These are phyloP conservation scores for Candolleomyces efflorescens DNA, from an alignment of 768 basidiomycete genomes.

Conservation along the genomic window DNA sequence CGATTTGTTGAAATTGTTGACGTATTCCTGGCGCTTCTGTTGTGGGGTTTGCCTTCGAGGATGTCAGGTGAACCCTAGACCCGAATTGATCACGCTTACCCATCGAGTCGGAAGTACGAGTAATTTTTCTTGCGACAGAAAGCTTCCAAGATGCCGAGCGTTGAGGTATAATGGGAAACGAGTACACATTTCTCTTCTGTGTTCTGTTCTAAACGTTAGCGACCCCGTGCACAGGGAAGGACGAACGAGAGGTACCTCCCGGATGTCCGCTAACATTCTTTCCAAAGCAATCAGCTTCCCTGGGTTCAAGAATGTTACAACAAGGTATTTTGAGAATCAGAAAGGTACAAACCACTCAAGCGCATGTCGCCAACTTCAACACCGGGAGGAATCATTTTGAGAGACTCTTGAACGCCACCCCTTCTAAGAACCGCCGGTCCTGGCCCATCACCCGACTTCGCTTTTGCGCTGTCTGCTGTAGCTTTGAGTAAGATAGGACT, in stretches of 20 bases:
- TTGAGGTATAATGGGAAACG: constrained; percentile 95
- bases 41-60: constrained; percentile 65
- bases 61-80: neutral
- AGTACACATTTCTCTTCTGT: constrained; percentile 94
- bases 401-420: constrained; percentile 54
- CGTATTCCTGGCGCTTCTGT: constrained; percentile 78
- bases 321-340: neutral
- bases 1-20: constrained; percentile 84
- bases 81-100: constrained; percentile 38
- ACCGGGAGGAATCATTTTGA: constrained; percentile 54
- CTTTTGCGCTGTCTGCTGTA: constrained; percentile 60
- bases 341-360: constrained; percentile 63
- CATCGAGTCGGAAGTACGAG: constrained; percentile 83
- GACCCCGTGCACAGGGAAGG: neutral
- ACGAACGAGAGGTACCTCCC: constrained; percentile 38
- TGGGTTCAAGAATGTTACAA: constrained; percentile 23
- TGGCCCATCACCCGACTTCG: constrained; percentile 27
- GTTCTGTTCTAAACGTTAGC: constrained; percentile 32
- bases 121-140: constrained; percentile 76
- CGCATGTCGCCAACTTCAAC: constrained; percentile 66
- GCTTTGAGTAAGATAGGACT: constrained; percentile 85
- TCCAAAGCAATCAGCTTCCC: constrained; percentile 73
- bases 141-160: constrained; percentile 86
- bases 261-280: constrained; percentile 56
- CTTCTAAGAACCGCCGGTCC: constrained; percentile 30